Conservation (phyloP, 2,329 filamentous ascomycete species). For the Pestalotiopsis sp. region DNA sequence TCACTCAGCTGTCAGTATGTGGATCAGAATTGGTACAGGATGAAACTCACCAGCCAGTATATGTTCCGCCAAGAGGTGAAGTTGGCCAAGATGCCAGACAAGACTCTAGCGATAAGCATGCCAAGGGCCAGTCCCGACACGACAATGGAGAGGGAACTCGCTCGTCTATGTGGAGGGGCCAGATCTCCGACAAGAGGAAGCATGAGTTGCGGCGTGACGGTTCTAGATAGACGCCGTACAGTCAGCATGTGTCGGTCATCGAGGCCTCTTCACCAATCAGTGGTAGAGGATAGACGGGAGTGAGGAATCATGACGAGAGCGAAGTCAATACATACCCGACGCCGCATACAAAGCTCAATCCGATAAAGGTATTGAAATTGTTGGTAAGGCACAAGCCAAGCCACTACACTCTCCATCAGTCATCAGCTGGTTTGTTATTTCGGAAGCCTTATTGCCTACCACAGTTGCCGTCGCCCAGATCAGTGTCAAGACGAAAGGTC, state of each 20-base stretch:
- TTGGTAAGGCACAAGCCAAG: slow-evolving; percentile 65
- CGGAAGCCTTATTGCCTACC: slow-evolving; percentile 38
- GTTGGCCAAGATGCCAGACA: slow-evolving; percentile 69
- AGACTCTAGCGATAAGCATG: slow-evolving; percentile 67
- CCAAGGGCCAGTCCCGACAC: slow-evolving; percentile 67
- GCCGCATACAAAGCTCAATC: slow-evolving; percentile 64
- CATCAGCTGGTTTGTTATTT: not conserved
- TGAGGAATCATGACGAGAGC: not conserved
- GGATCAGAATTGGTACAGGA: not conserved
- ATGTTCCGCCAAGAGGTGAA: slow-evolving; percentile 68
- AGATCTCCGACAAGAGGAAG: slow-evolving; percentile 72
- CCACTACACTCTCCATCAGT: slow-evolving; percentile 37
- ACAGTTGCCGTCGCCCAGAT: slow-evolving; percentile 64
- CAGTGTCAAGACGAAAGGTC: slow-evolving; percentile 64
- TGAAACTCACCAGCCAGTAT: slow-evolving; percentile 58
- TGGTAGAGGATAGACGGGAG: not conserved
- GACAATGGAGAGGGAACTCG: slow-evolving; percentile 66
- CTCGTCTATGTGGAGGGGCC: slow-evolving; percentile 62
- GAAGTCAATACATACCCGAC: slow-evolving; percentile 42
- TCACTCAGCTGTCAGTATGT: not conserved
- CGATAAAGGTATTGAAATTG: slow-evolving; percentile 60
- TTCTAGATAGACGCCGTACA: slow-evolving; percentile 20
- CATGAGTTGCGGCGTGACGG: slow-evolving; percentile 56
- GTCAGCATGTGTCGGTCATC: slow-evolving; percentile 7
- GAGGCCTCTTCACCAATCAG: not conserved